phyloP scores from a whole-genome alignment of 768 basidiomycete genomes.

The Gloeostereum incarnatum region DNA sequence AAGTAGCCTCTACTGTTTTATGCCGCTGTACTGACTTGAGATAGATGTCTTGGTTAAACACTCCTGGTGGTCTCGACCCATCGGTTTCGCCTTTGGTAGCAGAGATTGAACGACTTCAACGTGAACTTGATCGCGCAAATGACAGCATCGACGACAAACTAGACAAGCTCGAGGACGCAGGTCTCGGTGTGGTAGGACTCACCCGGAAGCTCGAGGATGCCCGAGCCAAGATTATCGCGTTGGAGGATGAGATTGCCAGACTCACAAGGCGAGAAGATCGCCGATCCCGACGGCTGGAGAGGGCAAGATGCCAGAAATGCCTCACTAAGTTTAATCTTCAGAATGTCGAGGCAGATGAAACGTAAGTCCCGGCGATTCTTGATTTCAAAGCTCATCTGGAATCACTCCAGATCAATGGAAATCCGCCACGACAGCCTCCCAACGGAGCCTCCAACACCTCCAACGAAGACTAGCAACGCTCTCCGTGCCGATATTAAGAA shows the following conservation, averaged over 20 bases:
- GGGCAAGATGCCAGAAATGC: constrained; percentile 63
- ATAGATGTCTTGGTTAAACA: constrained; percentile 70
- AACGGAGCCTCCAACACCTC: constrained; percentile 57
- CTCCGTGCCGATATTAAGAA: constrained; percentile 48
- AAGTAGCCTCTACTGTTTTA: constrained; percentile 16
- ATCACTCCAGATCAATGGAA: constrained; percentile 39
- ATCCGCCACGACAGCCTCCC: constrained; percentile 35
- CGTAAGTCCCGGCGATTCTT: constrained; percentile 25
- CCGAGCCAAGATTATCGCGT: constrained; percentile 36
- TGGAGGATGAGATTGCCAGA: constrained; percentile 65
- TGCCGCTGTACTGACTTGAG: constrained; percentile 4
- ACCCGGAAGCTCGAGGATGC: constrained; percentile 69
- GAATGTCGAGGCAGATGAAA: constrained; percentile 44
- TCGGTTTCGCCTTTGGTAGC: constrained; percentile 53
- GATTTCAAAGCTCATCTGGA: constrained; percentile 1
- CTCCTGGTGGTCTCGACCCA: constrained; percentile 44
- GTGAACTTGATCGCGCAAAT: constrained; percentile 71
- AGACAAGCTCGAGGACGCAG: constrained; percentile 76
- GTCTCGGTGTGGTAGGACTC: constrained; percentile 62
- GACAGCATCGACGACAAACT: constrained; percentile 84
- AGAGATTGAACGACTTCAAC: constrained; percentile 67
- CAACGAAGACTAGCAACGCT: constrained; percentile 57
- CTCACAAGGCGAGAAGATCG: constrained; percentile 63
- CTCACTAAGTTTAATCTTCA: constrained; percentile 49
- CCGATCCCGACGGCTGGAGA: constrained; percentile 48